Percentiles rank a stretch among this genome's conserved stretches.
phyloP scores from a whole-genome alignment of 2,329 filamentous ascomycete genomes.

The Beauveria australis region DNA sequence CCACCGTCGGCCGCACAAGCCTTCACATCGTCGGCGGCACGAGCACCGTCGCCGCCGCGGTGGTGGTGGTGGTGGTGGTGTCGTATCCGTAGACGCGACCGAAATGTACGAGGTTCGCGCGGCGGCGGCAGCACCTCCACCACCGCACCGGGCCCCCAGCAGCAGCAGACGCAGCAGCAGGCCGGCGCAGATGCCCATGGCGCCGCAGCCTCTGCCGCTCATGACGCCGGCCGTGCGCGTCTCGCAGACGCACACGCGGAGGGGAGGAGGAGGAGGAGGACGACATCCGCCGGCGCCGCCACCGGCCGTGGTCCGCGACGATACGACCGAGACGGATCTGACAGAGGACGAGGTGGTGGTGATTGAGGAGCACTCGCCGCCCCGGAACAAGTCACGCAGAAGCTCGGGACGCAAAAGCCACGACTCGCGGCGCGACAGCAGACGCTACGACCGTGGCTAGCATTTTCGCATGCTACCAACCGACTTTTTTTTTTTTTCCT shows the following conservation, averaged over 20 bases:
- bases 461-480: too few species aligned
- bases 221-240: constrained; percentile 5
- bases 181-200: background rate
- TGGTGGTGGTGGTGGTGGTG: background rate
- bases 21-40: constrained; percentile 5
- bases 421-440: constrained; percentile 3
- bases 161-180: background rate
- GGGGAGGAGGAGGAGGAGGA: too few species aligned
- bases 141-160: constrained; percentile 15
- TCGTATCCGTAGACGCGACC: constrained; percentile 13
- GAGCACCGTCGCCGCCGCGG: background rate
- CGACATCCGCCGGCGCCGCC: background rate
- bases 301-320: background rate
- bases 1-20: background rate
- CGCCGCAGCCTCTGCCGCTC: background rate
- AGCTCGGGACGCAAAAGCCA: background rate
- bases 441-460: background rate
- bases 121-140: constrained; percentile 1
- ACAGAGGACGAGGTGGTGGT: constrained; percentile 32
- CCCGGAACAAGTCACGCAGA: constrained; percentile 15
- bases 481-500: too few species aligned
- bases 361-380: constrained; percentile 26
- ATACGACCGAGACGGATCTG: constrained; percentile 17
- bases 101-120: constrained; percentile 22
- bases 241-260: background rate